Base-by-base conservation (phyloP, 139 green algal genomes). In the Edaphochlamys debaryana region DNA sequence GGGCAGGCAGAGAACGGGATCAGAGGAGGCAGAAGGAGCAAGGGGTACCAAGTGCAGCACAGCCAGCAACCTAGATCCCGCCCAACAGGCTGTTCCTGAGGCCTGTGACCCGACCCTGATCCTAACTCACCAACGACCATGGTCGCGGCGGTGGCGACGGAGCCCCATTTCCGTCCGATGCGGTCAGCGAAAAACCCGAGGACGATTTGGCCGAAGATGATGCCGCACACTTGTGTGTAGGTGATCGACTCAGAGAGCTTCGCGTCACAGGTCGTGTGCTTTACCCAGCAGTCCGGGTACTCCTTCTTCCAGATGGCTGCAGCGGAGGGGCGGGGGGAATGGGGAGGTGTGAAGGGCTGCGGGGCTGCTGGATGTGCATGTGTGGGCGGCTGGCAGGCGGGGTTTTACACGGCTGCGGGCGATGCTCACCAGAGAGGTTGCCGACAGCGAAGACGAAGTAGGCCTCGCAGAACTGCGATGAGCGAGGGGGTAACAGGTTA, bases 361-460 rank as follows among this genome's bases (percentile, higher is more conserved):
- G 48, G 11, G 48, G 48, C 48, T n/a, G n/a, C 48, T 54, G 48
- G 48, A 54, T 11, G 11, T 54, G 11, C 48, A 11, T 54, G 48
- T 11, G 48, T 54, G 48, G 15, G 15, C n/a, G n/a, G n/a, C 15
- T 54, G 48, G 48, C 15, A 23, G 48, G 48, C 48, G 48, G 11
- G 48, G 11, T 54, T 54, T 11, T 54, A 15, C 11, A 23, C 48
- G 15, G 11, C 48, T 54, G 11, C 48, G 11, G 48, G 48, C 11
- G 11, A 63, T 17, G 11, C 20, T 63, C 54, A 63, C 20, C 20
- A 36, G 56, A 34, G 4, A 80, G 38, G 19, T 82, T 72, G 41
- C 75, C 75, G n/a, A 82, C 75, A 2, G 75, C 75, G 32, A 82
- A 82, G 9, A 82, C 75, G 42, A 82, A 82, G 42, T 82, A 82